phyloP scores from a whole-genome alignment of 495 filamentous ascomycete species.

The Penicillium lividum region DNA sequence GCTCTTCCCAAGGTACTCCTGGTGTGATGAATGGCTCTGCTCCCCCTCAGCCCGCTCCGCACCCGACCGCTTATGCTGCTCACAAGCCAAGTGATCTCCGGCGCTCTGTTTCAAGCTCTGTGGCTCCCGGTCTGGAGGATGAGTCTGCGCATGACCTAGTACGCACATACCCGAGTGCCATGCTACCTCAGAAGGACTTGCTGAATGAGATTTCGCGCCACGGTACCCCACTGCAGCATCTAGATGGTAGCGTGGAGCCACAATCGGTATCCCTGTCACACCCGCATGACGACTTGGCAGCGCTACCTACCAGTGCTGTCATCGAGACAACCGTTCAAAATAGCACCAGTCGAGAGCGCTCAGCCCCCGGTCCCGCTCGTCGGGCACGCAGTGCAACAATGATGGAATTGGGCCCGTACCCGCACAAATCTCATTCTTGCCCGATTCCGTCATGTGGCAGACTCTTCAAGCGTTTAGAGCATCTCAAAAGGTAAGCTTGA shows the following conservation, averaged over 20 bases:
- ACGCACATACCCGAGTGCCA: conserved; percentile 64
- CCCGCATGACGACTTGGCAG: conserved; percentile 65
- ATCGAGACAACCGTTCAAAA: conserved; percentile 57
- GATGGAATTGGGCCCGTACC: conserved; percentile 95
- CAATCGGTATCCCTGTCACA: conserved; percentile 61
- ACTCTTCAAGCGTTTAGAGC: conserved; percentile 97
- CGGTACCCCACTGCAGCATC: conserved; percentile 77
- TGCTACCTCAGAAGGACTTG: conserved; percentile 75
- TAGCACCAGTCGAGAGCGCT: conserved; percentile 63
- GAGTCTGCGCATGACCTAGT: conserved; percentile 66
- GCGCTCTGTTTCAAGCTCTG: conserved; percentile 86
- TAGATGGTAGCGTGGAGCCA: conserved; percentile 74
- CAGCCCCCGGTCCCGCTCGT: conserved; percentile 71
- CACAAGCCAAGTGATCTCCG: conserved; percentile 84
- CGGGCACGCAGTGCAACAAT: conserved; percentile 92
- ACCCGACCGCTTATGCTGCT: conserved; percentile 53
- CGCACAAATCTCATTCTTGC: conserved; percentile 96
- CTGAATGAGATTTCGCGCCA: conserved; percentile 82
- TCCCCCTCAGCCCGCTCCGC: conserved; percentile 32
- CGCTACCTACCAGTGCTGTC: conserved; percentile 64
- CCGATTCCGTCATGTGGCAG: conserved; percentile 98
- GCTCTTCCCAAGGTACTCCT: conserved; percentile 63
- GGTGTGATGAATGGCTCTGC: conserved; percentile 40
- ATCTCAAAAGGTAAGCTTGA: conserved; percentile 89
- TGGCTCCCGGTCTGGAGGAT: conserved; percentile 74